phyloP scores from a whole-genome alignment of 2,329 filamentous ascomycete species.

The Herpotrichia juniperi region DNA sequence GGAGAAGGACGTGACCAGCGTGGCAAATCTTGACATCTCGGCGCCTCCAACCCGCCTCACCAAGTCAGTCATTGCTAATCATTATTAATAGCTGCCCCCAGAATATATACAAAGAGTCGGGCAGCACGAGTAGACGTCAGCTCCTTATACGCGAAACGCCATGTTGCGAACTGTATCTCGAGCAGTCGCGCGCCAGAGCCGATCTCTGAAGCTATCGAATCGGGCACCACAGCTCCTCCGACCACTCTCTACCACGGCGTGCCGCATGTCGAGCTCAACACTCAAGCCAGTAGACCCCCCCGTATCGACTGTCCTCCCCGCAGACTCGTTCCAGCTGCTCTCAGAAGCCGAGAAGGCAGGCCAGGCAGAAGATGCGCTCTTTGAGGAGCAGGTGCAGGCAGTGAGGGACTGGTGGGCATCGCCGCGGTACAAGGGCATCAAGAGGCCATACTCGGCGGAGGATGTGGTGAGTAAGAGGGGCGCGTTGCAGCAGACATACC shows the following conservation, averaged over 20 bases:
- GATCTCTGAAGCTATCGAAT: slow-evolving; percentile 27
- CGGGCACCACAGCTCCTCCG: slow-evolving; percentile 38
- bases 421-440: slow-evolving; percentile 85
- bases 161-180: slow-evolving; percentile 48
- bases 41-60: slow-evolving; percentile 16
- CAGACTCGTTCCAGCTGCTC: slow-evolving; percentile 86
- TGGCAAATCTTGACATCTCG: slow-evolving; percentile 22
- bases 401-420: slow-evolving; percentile 91
- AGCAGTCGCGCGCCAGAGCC: slow-evolving; percentile 44
- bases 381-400: slow-evolving; percentile 80
- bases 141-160: slow-evolving; percentile 16
- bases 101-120: slow-evolving; percentile 12
- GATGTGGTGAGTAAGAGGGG: slow-evolving; percentile 95
- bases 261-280: slow-evolving; percentile 60
- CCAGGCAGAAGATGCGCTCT: slow-evolving; percentile 81
- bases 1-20: slow-evolving; percentile 2
- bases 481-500: slow-evolving; percentile 83
- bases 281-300: slow-evolving; percentile 64
- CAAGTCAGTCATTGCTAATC: slow-evolving; percentile 20
- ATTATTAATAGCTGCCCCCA: slow-evolving; percentile 20
- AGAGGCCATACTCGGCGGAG: slow-evolving; percentile 85
- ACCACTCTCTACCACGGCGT: slow-evolving; percentile 49
- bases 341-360: slow-evolving; percentile 79
- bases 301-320: slow-evolving; percentile 65
- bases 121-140: slow-evolving; percentile 11